Evolutionary conservation across 2,329 filamentous ascomycete genomes (phyloP), one percentile per base, ranked within the genome.

Genomic region (Penicillium italicum): DNA sequence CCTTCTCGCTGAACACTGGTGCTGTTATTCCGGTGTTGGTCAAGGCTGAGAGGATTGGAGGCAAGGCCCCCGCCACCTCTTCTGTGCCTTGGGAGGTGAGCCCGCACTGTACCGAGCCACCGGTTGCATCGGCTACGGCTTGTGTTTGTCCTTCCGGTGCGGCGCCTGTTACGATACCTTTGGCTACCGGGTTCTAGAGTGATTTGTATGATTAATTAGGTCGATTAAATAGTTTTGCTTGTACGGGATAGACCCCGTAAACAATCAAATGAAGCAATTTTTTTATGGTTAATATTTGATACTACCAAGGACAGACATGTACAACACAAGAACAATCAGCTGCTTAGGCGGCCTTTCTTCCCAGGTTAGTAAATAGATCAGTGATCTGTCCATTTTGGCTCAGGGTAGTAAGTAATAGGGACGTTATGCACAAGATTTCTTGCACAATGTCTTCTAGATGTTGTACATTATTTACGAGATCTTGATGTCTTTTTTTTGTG

Each of bases 21-120:
- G 76, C 73, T 8, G 75, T 81, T 22, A 79, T 82, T 45, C 79
- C 80, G 0, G 76, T 82, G 16, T 63, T 82, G 53, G 73, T 82
- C 6, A 77, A 73, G 62, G 77, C 75, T 0, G 72, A 76, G 61
- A 69, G 55, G 36, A 50, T 24, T 3, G 6, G 30, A 8, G 56
- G 55, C 30, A 40, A 50, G 20, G 18, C 40, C 10, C 30, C 59
- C 4, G 31, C 57, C 12, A 62, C 66, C 3, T 59, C 66, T 4
- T 59, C 63, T 16, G 50, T 62, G 31, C 33, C 72, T 26, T 75
- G 70, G 65, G 62, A 65, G 14, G 56, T 47, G 20, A 66, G 60
- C 54, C 60, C 68, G 12, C 66, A 73, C 60, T 74, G 72, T 53
- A 72, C 68, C 0, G 65, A 53, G 54, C 68, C 70, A 5, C 70